Evolutionary conservation across 306 rosid species (phyloP), one percentile per base, ranked within the genome.

Genomic region (Calophaca sinica): DNA sequence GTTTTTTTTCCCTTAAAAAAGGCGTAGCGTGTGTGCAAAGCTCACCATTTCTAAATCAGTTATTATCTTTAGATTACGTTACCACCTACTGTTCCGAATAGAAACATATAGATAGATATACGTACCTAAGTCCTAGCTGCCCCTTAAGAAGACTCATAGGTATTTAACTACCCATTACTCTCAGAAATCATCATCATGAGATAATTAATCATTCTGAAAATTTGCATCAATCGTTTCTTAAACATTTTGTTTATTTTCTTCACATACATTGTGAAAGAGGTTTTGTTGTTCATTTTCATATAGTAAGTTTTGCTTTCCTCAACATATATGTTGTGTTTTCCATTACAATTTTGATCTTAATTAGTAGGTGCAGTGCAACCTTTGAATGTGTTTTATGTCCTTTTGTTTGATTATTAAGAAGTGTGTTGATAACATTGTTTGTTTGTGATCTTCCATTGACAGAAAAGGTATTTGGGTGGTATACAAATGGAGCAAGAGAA

Each of bases 1-100:
- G 77, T 77, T 86, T 87, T 77, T 86, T 87, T 81, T 81, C 83
- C 33, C 85, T 88, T 81, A 63, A 83, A 87, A 84, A 73, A 80
- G 71, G 81, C 85, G 15, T 87, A 79, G 84, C 89, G 83, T 91
- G 84, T 82, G 77, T 85, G 68, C 83, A 83, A 88, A 77, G 65
- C 74, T 74, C 89, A 41, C 85, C 58, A 51, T 57, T 63, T 82
- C 73, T 79, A 2, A 48, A 64, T 80, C 82, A 65, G 45, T 79
- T 51, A 2, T 81, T 63, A 63, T 79, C 71, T 81, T 68, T 59
- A 28, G 51, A 86, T 62, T 48, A 75, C 85, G 76, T 82, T 83
- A 57, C 72, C 70, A 38, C 61, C 80, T 75, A 26, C 80, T 70
- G 35, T 78, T 80, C 75, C 75, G 71, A 72, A 74, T 31, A 8